Conservation (phyloP, 2,329 filamentous ascomycete species). For the Fusarium keratoplasticum region DNA sequence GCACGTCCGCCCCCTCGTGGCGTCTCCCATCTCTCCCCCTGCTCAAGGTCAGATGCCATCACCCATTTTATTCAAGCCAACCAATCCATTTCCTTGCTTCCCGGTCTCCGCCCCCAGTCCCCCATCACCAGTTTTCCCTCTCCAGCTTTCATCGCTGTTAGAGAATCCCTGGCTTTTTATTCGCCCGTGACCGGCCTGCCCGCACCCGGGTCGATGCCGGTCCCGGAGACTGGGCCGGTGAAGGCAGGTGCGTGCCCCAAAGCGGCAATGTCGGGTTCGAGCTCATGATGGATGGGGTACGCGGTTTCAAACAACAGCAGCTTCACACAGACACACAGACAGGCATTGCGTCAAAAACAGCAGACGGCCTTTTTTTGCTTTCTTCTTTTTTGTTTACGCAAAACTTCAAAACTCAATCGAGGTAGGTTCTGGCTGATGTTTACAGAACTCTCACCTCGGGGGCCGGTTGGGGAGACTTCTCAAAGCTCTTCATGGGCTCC, state of each 20-base stretch:
- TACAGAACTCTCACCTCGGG: slow-evolving; percentile 44
- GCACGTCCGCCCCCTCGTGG: background rate
- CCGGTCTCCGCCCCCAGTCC: background rate
- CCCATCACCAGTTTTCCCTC: slow-evolving; percentile 6
- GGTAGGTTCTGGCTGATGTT: background rate
- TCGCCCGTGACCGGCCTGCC: slow-evolving; percentile 10
- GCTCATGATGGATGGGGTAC: background rate
- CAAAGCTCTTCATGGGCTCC: slow-evolving; percentile 75
- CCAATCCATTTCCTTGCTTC: slow-evolving; percentile 19
- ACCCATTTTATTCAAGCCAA: slow-evolving; percentile 1
- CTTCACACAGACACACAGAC: background rate
- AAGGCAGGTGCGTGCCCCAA: background rate
- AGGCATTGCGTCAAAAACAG: background rate
- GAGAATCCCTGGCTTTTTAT: slow-evolving; percentile 1
- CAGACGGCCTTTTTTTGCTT: background rate
- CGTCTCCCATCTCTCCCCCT: background rate
- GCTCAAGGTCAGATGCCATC: slow-evolving; percentile 19
- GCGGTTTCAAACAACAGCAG: background rate
- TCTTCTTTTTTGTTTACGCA: background rate
- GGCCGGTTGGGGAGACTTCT: slow-evolving; percentile 47
- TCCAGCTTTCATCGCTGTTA: background rate
- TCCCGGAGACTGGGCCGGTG: slow-evolving; percentile 13
- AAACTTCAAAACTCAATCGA: background rate
- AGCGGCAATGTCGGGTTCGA: background rate
- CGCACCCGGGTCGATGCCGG: slow-evolving; percentile 24